Evolutionary conservation across 441 rosid genomes (phyloP), one percentile per base, ranked within the genome.

Genomic region (Brassica hybrid): DNA sequence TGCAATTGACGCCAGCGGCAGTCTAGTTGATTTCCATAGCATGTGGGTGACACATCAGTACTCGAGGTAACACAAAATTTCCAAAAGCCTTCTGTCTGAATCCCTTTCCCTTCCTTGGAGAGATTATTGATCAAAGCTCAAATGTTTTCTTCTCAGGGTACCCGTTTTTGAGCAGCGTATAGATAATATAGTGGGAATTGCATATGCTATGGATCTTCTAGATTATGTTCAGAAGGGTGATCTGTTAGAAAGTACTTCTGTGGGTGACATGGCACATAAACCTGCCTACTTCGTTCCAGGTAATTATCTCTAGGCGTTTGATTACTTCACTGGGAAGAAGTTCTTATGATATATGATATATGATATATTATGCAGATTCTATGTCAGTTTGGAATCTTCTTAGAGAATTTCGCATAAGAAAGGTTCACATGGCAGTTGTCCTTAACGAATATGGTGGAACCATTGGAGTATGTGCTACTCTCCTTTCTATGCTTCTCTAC

Each of bases 331-430:
- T 3, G 32, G 32, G 32, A 4, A 4, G 32, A 27, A 27, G 32
- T 0, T 27, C 6, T 27, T 27, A 27, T 21, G 2, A 21, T 21
- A 21, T 21, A 19, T 27, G 30, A 0, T 5, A 27, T 27, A 27
- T 27, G 32, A 27, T 27, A 27, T 27, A 0, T 27, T 27, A 0
- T 77, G 85, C 91, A 92, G 99, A 96, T 90, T 94, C 99, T 73
- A 96, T 96, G 99, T 92, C 97, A 25, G 99, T 96, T 82, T 94
- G 99, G 98, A 94, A 96, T 87, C 99, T 96, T 86, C 98, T 96
- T 62, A 91, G 98, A 82, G 99, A 96, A 84, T 94, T 96, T 64
- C 96, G 99, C 68, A 96, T 96, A 85, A 89, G 99, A 83, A 96
- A 96, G 87, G 99, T 96, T 84, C 99, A 96, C 87, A 94, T 96